phyloP scores from a whole-genome alignment of 805 yeast genomes.

The Spathaspora passalidarum region DNA sequence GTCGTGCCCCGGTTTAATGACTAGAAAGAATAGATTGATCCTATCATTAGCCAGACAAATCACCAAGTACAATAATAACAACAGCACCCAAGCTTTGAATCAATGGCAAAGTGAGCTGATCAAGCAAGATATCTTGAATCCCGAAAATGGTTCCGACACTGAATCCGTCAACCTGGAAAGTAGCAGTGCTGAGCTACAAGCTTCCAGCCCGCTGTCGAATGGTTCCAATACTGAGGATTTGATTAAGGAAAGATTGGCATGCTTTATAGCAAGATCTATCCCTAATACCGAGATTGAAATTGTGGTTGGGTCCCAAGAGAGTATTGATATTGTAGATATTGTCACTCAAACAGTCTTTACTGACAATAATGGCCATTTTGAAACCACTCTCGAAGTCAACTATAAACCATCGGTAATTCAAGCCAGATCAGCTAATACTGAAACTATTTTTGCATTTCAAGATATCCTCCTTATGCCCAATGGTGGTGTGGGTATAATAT shows the following conservation, averaged over 20 bases:
- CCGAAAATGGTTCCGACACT: slow-evolving; percentile 15
- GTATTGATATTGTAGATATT: slow-evolving; percentile 22
- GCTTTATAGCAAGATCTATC: slow-evolving; percentile 67
- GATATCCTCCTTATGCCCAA: slow-evolving; percentile 41
- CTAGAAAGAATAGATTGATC: slow-evolving; percentile 68
- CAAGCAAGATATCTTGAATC: slow-evolving; percentile 21
- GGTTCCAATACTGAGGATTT: slow-evolving; percentile 36
- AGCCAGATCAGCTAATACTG: slow-evolving; percentile 46
- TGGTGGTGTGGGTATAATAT: slow-evolving; percentile 68
- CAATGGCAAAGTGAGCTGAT: slow-evolving; percentile 25
- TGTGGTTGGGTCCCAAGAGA: slow-evolving; percentile 51
- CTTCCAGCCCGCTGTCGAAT: slow-evolving; percentile 2
- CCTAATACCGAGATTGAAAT: slow-evolving; percentile 54
- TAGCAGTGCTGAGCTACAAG: slow-evolving; percentile 3
- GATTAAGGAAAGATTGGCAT: slow-evolving; percentile 62
- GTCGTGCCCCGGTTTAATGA: slow-evolving; percentile 65
- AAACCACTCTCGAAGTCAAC: slow-evolving; percentile 46
- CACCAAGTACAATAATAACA: slow-evolving; percentile 35
- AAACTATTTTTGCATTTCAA: slow-evolving; percentile 45
- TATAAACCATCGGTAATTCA: slow-evolving; percentile 62
- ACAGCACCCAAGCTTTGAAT: slow-evolving; percentile 18
- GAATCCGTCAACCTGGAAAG: slow-evolving; percentile 15
- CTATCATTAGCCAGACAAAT: slow-evolving; percentile 68
- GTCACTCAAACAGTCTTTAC: slow-evolving; percentile 40
- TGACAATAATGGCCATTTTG: slow-evolving; percentile 68